Evolutionary conservation across 1,284 basidiomycete genomes (phyloP).

Genomic region (Psilocybe mexicana): DNA sequence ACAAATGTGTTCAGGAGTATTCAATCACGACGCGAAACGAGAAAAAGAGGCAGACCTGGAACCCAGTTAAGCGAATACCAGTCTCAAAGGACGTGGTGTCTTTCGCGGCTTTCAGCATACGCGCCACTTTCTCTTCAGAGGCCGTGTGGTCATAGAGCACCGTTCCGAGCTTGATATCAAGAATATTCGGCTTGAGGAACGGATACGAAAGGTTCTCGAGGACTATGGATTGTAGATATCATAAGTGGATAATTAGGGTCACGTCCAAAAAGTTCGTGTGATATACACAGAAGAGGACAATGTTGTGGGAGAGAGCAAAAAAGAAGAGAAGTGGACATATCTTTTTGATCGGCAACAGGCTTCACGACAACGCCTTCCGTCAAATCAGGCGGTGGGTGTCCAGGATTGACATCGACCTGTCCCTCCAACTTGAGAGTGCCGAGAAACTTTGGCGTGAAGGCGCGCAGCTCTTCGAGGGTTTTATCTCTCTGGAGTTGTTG

Average conservation of each 20-base stretch:
- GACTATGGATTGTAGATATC: constrained; percentile 67
- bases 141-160: constrained; percentile 76
- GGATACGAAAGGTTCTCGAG: constrained; percentile 80
- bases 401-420: constrained; percentile 44
- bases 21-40: not conserved
- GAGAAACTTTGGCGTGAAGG: constrained; percentile 71
- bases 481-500: constrained; percentile 51
- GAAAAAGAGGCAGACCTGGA: constrained; percentile 59
- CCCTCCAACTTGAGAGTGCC: constrained; percentile 77
- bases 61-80: constrained; percentile 86
- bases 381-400: constrained; percentile 17
- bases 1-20: not conserved
- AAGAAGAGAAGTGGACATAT: constrained; percentile 25
- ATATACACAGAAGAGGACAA: constrained; percentile 7
- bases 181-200: constrained; percentile 81
- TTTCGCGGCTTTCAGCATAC: constrained; percentile 76
- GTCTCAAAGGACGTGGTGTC: constrained; percentile 75
- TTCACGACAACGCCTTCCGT: constrained; percentile 27
- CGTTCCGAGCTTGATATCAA: constrained; percentile 93
- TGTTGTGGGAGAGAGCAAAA: constrained; percentile 1
- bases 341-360: constrained; percentile 37
- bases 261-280: not conserved
- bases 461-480: constrained; percentile 45
- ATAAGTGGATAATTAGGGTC: constrained; percentile 5
- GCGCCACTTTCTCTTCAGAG: constrained; percentile 71